Conservation (phyloP, 2,329 filamentous ascomycete species). For the Fusarium albosuccineum region DNA sequence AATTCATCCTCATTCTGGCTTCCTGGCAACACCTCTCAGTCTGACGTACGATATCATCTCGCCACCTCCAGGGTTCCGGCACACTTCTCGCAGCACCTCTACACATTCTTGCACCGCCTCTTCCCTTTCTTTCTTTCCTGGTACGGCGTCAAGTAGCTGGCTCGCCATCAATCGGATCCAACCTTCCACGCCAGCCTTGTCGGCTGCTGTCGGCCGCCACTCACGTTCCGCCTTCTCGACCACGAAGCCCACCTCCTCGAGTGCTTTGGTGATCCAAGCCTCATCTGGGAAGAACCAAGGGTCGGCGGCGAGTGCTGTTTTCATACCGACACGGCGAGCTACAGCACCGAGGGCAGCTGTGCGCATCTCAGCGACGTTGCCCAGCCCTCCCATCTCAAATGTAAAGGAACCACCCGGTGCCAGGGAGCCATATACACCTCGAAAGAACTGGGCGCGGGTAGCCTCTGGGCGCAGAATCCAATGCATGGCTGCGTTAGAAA, state of each 20-base stretch:
- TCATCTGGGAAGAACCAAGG: conserved; percentile 83
- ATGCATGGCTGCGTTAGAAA: conserved; percentile 76
- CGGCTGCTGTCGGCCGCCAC: conserved; percentile 73
- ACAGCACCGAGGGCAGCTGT: conserved; percentile 68
- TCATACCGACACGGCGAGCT: conserved; percentile 63
- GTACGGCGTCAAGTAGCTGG: conserved; percentile 67
- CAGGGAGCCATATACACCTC: conserved; percentile 64
- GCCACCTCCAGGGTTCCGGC: conserved; percentile 68
- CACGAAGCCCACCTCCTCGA: conserved; percentile 60
- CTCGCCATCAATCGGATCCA: conserved; percentile 76
- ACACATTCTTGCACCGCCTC: conserved; percentile 66
- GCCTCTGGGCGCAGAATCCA: conserved; percentile 69
- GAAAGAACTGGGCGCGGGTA: conserved; percentile 65
- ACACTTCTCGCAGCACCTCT: conserved; percentile 67
- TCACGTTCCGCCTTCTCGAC: conserved; percentile 70
- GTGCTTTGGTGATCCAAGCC: conserved; percentile 64
- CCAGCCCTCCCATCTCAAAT: conserved; percentile 80
- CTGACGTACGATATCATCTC: conserved; percentile 68
- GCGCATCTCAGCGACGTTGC: conserved; percentile 75
- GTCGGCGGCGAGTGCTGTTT: conserved; percentile 61
- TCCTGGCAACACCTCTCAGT: conserved; percentile 62
- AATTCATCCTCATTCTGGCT: conserved; percentile 41
- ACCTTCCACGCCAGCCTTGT: conserved; percentile 71
- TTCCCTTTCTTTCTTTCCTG: conserved; percentile 61
- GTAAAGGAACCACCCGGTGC: conserved; percentile 69